Evolutionary conservation across 768 basidiomycete genomes (phyloP).

Genomic region (Pleurotus tuber-regium): DNA sequence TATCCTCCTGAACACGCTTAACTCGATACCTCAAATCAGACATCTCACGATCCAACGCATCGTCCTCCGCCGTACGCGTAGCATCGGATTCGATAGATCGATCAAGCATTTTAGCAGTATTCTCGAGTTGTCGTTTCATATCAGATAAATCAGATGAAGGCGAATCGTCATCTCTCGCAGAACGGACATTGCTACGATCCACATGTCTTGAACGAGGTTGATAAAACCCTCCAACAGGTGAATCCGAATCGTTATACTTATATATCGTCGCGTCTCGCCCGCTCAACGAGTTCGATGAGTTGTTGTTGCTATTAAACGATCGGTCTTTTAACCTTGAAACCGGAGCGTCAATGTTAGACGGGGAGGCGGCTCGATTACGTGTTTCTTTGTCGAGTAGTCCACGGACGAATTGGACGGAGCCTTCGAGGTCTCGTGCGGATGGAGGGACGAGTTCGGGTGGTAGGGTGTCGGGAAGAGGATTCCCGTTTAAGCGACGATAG

Average conservation of each 20-base stretch:
- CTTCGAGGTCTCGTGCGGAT: conserved; percentile 84
- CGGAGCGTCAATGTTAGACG: conserved; percentile 47
- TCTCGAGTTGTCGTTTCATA: conserved; percentile 79
- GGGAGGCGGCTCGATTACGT: conserved; percentile 69
- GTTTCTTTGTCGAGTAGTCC: conserved; percentile 86
- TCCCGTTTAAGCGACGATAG: conserved; percentile 92
- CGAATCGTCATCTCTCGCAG: conserved; percentile 62
- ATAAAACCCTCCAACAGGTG: conserved; percentile 68
- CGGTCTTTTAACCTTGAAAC: conserved; percentile 66
- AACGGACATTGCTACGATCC: conserved; percentile 79
- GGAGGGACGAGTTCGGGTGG: conserved; percentile 91
- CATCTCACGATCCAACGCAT: conserved; percentile 88
- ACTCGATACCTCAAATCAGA: conserved; percentile 84
- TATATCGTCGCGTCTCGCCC: conserved; percentile 89
- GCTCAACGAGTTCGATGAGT: conserved; percentile 48
- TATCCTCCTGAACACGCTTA: conserved; percentile 83
- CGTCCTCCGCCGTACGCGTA: conserved; percentile 72
- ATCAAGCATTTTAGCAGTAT: conserved; percentile 80
- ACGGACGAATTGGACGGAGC: conserved; percentile 86
- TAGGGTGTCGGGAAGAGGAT: conserved; percentile 81
- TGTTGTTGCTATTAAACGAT: conserved; percentile 67
- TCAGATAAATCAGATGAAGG: conserved; percentile 73
- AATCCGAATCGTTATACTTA: conserved; percentile 69
- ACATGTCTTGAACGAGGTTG: conserved; percentile 80
- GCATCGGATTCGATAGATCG: conserved; percentile 63